Evolutionary conservation across 257 asterid genomes (phyloP).

Genomic region (Nemophila menziesii): DNA sequence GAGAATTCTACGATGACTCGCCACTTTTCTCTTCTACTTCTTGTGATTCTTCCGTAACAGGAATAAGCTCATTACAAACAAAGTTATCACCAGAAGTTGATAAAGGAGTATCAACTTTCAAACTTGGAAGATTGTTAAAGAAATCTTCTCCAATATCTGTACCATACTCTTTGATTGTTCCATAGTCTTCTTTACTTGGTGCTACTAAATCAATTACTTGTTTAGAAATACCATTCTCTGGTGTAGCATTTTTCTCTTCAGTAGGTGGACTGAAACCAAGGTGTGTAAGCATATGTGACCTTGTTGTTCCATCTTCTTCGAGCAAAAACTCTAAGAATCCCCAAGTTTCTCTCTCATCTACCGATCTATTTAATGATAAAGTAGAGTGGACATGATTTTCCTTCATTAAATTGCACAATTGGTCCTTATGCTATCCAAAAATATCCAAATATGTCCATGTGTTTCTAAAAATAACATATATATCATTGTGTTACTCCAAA

Average conservation of each 20-base stretch:
- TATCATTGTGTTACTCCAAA: no score
- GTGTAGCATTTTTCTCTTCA: slow-evolving; percentile 39
- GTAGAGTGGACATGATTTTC: no score
- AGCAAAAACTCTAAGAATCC: slow-evolving; percentile 86
- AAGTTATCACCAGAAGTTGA: slow-evolving; percentile 45
- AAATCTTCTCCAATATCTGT: slow-evolving; percentile 84
- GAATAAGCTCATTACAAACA: slow-evolving; percentile 27
- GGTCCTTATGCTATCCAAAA: no score
- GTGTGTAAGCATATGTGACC: slow-evolving; percentile 82
- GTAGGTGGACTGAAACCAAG: slow-evolving; percentile 71
- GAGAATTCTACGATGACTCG: no score
- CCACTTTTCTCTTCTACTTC: slow-evolving; percentile 43
- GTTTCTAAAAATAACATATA: no score
- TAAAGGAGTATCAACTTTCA: slow-evolving; percentile 68
- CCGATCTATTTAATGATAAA: slow-evolving; percentile 74
- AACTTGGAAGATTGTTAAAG: slow-evolving; percentile 89
- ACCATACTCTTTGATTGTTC: slow-evolving; percentile 26
- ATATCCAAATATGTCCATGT: no score
- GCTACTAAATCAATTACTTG: slow-evolving; percentile 46
- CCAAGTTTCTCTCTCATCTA: slow-evolving; percentile 84
- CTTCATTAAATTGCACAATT: no score
- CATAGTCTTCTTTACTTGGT: slow-evolving; percentile 30
- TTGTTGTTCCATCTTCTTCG: slow-evolving; percentile 84
- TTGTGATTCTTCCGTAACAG: slow-evolving; percentile 28
- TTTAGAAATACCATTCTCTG: slow-evolving; percentile 40